These are phyloP conservation scores for Apiotrichum gracile DNA, from an alignment of 1,284 basidiomycete species.

Conservation along the genomic window DNA sequence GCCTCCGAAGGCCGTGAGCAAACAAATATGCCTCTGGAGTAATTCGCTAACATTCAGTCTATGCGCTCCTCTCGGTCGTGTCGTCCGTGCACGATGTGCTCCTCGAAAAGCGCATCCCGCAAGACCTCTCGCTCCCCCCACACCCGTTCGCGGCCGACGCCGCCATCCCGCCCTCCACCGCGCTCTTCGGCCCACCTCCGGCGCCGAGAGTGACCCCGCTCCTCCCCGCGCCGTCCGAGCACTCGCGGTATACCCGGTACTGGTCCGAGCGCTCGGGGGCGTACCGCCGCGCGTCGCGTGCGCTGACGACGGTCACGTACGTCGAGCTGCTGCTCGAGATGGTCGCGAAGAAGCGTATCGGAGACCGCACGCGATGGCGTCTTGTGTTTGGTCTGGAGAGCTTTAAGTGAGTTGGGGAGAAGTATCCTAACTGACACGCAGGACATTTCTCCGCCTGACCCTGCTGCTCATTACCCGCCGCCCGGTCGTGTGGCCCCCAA, in stretches of 20 bases:
- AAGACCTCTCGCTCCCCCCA: slow-evolving; percentile 60
- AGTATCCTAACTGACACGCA: slow-evolving; percentile 36
- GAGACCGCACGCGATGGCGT: slow-evolving; percentile 59
- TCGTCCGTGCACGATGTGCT: slow-evolving; percentile 72
- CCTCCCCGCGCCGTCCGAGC: slow-evolving; percentile 37
- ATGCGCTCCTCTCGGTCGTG: slow-evolving; percentile 41
- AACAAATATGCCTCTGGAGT: too few species aligned
- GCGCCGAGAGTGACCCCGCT: slow-evolving; percentile 20
- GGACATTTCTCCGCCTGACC: slow-evolving; percentile 64
- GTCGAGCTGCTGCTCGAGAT: slow-evolving; percentile 80
- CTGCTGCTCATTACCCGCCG: slow-evolving; percentile 66
- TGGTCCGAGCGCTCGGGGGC: slow-evolving; percentile 63
- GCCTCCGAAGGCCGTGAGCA: slow-evolving; percentile 85
- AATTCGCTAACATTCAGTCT: slow-evolving; percentile 34
- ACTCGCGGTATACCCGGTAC: slow-evolving; percentile 63
- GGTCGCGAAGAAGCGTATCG: slow-evolving; percentile 61
- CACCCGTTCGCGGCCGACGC: slow-evolving; percentile 53
- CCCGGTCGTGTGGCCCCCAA: slow-evolving; percentile 65
- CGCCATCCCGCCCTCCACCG: neutral
- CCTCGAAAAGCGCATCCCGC: slow-evolving; percentile 58
- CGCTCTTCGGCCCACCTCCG: slow-evolving; percentile 4
- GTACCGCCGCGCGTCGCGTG: slow-evolving; percentile 70
- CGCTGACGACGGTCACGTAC: slow-evolving; percentile 67
- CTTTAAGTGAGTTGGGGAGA: slow-evolving; percentile 60
- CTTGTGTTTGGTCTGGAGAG: slow-evolving; percentile 66